Evolutionary conservation across 768 basidiomycete genomes (phyloP).

Genomic region (Tricholoma bakamatsutake): DNA sequence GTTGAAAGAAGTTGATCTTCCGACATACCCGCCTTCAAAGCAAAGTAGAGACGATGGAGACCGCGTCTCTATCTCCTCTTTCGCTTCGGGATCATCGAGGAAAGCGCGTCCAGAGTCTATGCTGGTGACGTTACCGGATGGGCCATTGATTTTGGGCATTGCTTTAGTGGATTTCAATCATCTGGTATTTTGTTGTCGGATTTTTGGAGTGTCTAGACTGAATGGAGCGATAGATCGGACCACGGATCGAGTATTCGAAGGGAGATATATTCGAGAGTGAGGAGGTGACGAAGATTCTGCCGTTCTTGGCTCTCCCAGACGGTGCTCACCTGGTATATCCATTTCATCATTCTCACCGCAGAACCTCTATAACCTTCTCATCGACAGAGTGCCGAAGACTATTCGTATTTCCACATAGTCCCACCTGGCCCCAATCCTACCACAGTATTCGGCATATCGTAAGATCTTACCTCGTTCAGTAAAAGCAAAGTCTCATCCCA

Average conservation of each 20-base stretch:
- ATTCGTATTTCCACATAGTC: constrained; percentile 92
- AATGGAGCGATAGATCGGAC: constrained; percentile 64
- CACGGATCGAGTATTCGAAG: constrained; percentile 79
- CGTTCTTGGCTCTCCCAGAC: constrained; percentile 94
- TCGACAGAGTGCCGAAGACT: constrained; percentile 80
- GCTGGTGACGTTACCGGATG: constrained; percentile 52
- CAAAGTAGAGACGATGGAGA: constrained; percentile 31
- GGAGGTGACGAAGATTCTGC: constrained; percentile 78
- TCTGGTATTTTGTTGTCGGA: constrained; percentile 46
- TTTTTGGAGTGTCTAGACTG: constrained; percentile 8
- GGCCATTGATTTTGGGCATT: constrained; percentile 73
- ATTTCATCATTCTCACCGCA: constrained; percentile 1
- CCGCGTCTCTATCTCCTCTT: constrained; percentile 55
- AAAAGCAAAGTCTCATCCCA: not conserved
- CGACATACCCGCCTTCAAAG: constrained; percentile 58
- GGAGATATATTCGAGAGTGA: constrained; percentile 82
- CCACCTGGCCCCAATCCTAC: constrained; percentile 62
- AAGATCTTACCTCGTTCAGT: constrained; percentile 18
- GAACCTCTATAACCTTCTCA: not conserved
- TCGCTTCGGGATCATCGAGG: constrained; percentile 55
- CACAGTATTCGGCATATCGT: constrained; percentile 97
- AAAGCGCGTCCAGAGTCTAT: constrained; percentile 80
- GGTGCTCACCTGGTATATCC: constrained; percentile 85
- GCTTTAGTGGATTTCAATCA: constrained; percentile 96
- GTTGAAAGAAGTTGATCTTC: constrained; percentile 27